Evolutionary conservation across 257 asterid species (phyloP).

Genomic region (Orobanche coerulescens): DNA sequence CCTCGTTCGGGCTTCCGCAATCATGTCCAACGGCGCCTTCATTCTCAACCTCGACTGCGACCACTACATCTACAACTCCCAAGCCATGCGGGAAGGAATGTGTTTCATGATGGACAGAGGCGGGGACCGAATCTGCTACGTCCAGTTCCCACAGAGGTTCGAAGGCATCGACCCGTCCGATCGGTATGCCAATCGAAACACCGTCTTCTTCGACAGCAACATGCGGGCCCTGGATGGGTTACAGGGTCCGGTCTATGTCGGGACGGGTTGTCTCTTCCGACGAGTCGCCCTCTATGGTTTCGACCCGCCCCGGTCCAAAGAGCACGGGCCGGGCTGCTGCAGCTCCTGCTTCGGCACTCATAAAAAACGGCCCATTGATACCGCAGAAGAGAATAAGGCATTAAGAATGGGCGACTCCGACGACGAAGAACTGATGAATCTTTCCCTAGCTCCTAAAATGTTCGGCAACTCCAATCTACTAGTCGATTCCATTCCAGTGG

Average conservation of each 20-base stretch:
- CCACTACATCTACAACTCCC: constrained; percentile 60
- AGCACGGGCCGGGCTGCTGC: constrained; percentile 35
- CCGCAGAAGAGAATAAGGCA: constrained; percentile 44
- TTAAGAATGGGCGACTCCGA: constrained; percentile 57
- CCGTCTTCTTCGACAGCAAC: constrained; percentile 66
- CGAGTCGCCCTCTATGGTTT: constrained; percentile 64
- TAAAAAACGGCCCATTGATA: constrained; percentile 25
- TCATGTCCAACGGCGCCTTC: constrained; percentile 76
- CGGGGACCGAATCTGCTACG: constrained; percentile 63
- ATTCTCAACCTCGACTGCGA: constrained; percentile 77
- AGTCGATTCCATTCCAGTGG: constrained; percentile 63
- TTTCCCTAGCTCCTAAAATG: constrained; percentile 45
- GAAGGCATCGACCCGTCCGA: constrained; percentile 75
- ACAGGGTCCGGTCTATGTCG: constrained; percentile 70
- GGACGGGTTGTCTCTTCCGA: constrained; percentile 65
- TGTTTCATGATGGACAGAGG: constrained; percentile 84
- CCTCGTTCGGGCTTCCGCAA: constrained; percentile 72
- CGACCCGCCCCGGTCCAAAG: constrained; percentile 68
- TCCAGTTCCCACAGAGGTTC: constrained; percentile 67
- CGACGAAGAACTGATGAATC: constrained; percentile 44
- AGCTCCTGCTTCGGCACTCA: constrained; percentile 33
- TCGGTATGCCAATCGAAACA: constrained; percentile 62
- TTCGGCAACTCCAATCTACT: constrained; percentile 60
- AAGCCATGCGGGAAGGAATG: constrained; percentile 79
- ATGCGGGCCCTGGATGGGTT: constrained; percentile 79